Conservation (phyloP, 164 flowering plant genomes). For the Vitis cinerea region DNA sequence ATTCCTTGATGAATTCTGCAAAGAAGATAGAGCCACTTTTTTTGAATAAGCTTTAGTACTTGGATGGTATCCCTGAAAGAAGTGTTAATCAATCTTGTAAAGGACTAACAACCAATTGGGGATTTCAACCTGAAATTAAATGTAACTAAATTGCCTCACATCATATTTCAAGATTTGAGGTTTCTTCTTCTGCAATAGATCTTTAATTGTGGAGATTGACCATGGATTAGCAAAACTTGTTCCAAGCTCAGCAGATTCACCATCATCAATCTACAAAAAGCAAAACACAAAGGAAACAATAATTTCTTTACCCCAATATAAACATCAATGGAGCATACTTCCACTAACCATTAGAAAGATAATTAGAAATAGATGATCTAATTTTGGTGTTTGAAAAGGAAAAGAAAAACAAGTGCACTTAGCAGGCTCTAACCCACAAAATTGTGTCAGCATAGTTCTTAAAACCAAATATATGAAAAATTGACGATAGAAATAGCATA, state of each 20-base stretch:
- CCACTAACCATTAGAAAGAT: not conserved
- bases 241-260: slow-evolving; percentile 19
- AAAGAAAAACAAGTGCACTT: too few relatives aligned
- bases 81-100: not conserved
- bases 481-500: too few relatives aligned
- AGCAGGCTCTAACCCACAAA: too few relatives aligned
- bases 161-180: slow-evolving; percentile 52
- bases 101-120: not conserved
- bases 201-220: slow-evolving; percentile 53
- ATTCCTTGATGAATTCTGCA: slow-evolving; percentile 62
- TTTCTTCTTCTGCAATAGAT: slow-evolving; percentile 47
- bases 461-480: too few relatives aligned
- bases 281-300: slow-evolving; percentile 9
- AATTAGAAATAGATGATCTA: not conserved
- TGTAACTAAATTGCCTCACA: slow-evolving; percentile 39
- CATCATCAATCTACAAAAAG: slow-evolving; percentile 31
- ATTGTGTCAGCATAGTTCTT: too few relatives aligned
- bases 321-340: not conserved
- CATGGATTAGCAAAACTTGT: slow-evolving; percentile 61
- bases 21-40: slow-evolving; percentile 55
- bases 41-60: slow-evolving; percentile 58
- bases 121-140: not conserved
- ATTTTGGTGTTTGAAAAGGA: too few relatives aligned
- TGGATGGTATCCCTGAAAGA: slow-evolving; percentile 73
- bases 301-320: not conserved